Conservation (phyloP, 2,329 filamentous ascomycete species). For the Hyphodiscus sp. region DNA sequence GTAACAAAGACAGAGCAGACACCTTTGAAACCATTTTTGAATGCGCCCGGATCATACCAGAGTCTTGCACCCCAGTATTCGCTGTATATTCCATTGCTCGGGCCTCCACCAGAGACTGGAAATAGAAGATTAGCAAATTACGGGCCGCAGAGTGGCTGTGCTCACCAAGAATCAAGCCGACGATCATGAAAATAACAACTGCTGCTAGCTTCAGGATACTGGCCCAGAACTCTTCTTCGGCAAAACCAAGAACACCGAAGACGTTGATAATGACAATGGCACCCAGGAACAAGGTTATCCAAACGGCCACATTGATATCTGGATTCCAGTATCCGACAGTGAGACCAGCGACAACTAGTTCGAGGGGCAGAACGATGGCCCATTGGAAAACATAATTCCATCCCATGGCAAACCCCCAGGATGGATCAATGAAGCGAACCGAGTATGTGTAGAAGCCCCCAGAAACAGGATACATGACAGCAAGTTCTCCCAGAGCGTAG, state of each 20-base stretch:
- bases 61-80: slow-evolving; percentile 53
- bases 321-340: slow-evolving; percentile 76
- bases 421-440: slow-evolving; percentile 86
- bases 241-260: slow-evolving; percentile 80
- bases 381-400: slow-evolving; percentile 89
- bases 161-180: slow-evolving; percentile 18
- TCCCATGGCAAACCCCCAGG: slow-evolving; percentile 91
- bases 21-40: slow-evolving; percentile 74
- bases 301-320: slow-evolving; percentile 51
- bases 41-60: slow-evolving; percentile 74
- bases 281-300: slow-evolving; percentile 73
- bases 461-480: slow-evolving; percentile 81
- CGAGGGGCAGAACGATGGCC: slow-evolving; percentile 74
- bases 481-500: slow-evolving; percentile 83
- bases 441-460: slow-evolving; percentile 89
- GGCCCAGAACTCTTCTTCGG: slow-evolving; percentile 83
- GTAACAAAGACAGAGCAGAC: slow-evolving; percentile 71
- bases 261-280: slow-evolving; percentile 75
- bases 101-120: slow-evolving; percentile 60
- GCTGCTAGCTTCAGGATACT: slow-evolving; percentile 79
- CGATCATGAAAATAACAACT: slow-evolving; percentile 78
- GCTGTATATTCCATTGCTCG: slow-evolving; percentile 61
- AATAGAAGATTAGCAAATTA: not conserved
- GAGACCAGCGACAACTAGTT: slow-evolving; percentile 78
- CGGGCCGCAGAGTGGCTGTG: not conserved